Base-by-base conservation (phyloP, 768 basidiomycete species). In the Mycena pura region DNA sequence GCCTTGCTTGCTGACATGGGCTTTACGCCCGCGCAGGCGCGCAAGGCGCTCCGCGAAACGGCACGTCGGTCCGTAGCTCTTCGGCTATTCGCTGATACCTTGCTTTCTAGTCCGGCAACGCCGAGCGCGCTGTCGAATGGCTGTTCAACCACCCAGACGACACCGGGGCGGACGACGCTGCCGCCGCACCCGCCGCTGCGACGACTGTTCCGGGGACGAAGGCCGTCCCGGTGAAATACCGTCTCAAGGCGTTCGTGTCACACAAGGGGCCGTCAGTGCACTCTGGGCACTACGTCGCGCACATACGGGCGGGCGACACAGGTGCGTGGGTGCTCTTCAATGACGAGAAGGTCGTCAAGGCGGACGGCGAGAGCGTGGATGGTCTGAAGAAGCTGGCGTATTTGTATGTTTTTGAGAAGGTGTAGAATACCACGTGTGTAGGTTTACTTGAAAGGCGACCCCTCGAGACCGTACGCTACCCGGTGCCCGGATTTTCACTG, bases 191-290 rank as follows among this genome's bases (percentile, higher is more conserved):
- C 0, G 56, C 64, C 10, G 31, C 68, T 1, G 56, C 0, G 73
- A 74, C 0, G 93, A n/a, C n/a, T n/a, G n/a, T n/a, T n/a, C n/a
- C n/a, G n/a, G n/a, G 93, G 21, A 82, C 86, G 27, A 76, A 78
- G 3, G 67, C 69, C 2, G 80, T 94, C 0, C 96, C 96, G 0
- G 94, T 89, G 6, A 76, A 77, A 14, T 99, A 93, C 77, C 78
- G 80, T 27, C 84, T 99, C 27, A 92, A 95, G 71, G 95, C 93
- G 9, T 99, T 99, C 78, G 88, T 99, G 69, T 97, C 95, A 48
- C 96, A 99, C 80, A 99, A 97, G 70, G 96, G 96, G 0, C 92
- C 93, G 0, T 95, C 93, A 0, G 94, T 96, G 24, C 96, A 98
- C 71, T 96, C 94, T 0, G 96, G 91, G 0, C 96, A 95, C 68